Conservation (phyloP, 2,329 filamentous ascomycete genomes). For the Zasmidium citrigriseum region DNA sequence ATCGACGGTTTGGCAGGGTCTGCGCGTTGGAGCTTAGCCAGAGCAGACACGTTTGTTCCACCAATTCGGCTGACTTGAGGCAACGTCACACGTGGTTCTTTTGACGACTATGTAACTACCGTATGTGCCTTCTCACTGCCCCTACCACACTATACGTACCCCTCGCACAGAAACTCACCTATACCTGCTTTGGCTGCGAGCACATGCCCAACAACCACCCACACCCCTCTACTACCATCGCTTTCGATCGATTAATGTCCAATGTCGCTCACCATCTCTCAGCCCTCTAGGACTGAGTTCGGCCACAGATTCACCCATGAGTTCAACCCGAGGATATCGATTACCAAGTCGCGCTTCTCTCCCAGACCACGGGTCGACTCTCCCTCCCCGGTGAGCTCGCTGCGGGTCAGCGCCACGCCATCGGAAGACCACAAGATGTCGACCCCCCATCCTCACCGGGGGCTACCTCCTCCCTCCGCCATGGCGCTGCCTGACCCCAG, state of each 20-base stretch:
- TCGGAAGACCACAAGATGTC: constrained; percentile 44
- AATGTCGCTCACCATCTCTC: constrained; percentile 55
- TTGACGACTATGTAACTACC: constrained; percentile 20
- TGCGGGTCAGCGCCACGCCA: constrained; percentile 42
- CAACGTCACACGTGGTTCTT: constrained; percentile 17
- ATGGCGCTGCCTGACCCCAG: constrained; percentile 54
- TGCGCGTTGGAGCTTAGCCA: constrained; percentile 18
- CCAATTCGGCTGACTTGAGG: constrained; percentile 15
- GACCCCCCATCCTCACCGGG: constrained; percentile 55
- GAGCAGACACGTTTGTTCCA: constrained; percentile 9
- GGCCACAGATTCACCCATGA: constrained; percentile 51
- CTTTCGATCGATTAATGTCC: constrained; percentile 19
- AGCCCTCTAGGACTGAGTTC: constrained; percentile 50
- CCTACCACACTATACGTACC: constrained; percentile 4
- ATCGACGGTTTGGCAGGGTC: constrained; percentile 25
- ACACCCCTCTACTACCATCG: not conserved
- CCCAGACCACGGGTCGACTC: constrained; percentile 43
- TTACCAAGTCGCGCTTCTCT: constrained; percentile 42
- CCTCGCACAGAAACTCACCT: constrained; percentile 6
- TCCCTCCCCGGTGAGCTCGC: constrained; percentile 37
- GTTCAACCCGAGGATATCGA: constrained; percentile 44
- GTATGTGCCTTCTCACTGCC: constrained; percentile 13
- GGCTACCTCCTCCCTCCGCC: constrained; percentile 54
- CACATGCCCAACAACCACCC: constrained; percentile 23
- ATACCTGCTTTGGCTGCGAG: constrained; percentile 10